These are phyloP conservation scores for Hyphopichia homilentoma DNA, from an alignment of 805 yeast species.

Conservation along the genomic window DNA sequence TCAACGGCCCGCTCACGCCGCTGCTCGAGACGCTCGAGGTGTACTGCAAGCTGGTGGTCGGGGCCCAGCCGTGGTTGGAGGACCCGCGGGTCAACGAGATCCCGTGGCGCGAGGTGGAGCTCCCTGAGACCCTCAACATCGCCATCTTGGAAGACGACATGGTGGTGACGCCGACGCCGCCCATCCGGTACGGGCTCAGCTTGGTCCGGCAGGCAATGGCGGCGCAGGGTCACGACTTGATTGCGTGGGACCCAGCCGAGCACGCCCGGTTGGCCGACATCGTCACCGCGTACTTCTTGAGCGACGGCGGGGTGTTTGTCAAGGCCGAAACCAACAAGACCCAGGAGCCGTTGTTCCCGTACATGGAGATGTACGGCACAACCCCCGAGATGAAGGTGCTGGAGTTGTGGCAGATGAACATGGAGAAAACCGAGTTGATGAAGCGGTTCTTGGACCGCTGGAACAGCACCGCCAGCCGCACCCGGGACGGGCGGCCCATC, in stretches of 20 bases:
- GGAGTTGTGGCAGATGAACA: constrained; percentile 40
- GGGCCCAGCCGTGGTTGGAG: constrained; percentile 39
- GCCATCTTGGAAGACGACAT: constrained; percentile 45
- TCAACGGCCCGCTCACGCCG: constrained; percentile 47
- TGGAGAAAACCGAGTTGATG: constrained; percentile 29
- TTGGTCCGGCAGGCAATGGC: constrained; percentile 25
- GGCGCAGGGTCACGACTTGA: constrained; percentile 48
- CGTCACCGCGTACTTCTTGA: constrained; percentile 35
- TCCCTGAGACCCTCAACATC: constrained; percentile 37
- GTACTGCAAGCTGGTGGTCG: constrained; percentile 34
- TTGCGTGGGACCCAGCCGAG: constrained; percentile 44
- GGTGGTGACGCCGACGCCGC: constrained; percentile 51
- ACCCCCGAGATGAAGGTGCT: constrained; percentile 32
- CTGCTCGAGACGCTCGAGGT: constrained; percentile 36
- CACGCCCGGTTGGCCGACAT: constrained; percentile 27
- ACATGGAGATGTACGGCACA: constrained; percentile 36
- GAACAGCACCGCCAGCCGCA: constrained; percentile 30
- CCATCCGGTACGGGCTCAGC: constrained; percentile 45
- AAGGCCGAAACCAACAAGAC: constrained; percentile 28
- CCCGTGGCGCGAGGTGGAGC: constrained; percentile 41
- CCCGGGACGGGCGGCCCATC: constrained; percentile 33
- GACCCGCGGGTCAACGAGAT: constrained; percentile 52
- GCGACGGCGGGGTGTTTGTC: constrained; percentile 44
- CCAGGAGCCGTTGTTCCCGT: constrained; percentile 28
- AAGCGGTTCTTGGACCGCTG: constrained; percentile 40